Conservation (phyloP, 2,329 filamentous ascomycete species). For the Alternaria sp. region DNA sequence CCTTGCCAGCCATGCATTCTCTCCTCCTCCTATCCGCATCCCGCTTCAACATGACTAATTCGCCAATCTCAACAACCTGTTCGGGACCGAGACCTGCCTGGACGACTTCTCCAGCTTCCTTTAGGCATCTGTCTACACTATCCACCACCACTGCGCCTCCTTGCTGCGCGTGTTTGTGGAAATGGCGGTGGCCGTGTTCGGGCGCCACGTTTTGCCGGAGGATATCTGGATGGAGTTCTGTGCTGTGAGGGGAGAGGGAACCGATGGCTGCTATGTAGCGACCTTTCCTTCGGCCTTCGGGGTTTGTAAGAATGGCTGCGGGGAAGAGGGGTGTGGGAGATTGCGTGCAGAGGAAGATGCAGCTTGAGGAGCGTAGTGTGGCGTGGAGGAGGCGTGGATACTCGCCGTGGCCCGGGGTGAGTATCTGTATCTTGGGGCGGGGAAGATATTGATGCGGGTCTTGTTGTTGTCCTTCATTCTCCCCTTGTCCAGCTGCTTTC, state of each 20-base stretch:
- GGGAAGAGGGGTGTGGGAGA: conserved; percentile 79
- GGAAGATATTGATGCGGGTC: conserved; percentile 29
- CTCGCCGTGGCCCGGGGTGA: conserved; percentile 76
- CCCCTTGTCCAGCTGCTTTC: neutral
- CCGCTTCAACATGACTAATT: conserved; percentile 72
- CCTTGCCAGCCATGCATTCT: conserved; percentile 44
- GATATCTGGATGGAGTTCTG: conserved; percentile 81
- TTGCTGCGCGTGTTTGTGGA: conserved; percentile 68
- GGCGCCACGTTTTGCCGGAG: conserved; percentile 69
- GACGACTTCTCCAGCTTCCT: conserved; percentile 87
- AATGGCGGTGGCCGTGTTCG: conserved; percentile 64
- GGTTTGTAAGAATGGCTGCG: conserved; percentile 72
- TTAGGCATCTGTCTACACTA: conserved; percentile 78
- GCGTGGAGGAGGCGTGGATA: conserved; percentile 72
- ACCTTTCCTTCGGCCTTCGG: conserved; percentile 73
- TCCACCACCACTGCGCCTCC: conserved; percentile 70
- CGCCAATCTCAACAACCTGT: conserved; percentile 86
- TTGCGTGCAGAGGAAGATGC: conserved; percentile 90
- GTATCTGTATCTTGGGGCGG: conserved; percentile 68
- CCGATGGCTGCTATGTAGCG: conserved; percentile 77
- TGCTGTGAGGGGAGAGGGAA: conserved; percentile 76
- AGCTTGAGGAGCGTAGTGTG: conserved; percentile 75
- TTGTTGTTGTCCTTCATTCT: neutral
- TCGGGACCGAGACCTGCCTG: conserved; percentile 75
- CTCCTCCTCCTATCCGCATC: conserved; percentile 55